phyloP scores from a whole-genome alignment of 257 asterid species.

The Solanum acaule region DNA sequence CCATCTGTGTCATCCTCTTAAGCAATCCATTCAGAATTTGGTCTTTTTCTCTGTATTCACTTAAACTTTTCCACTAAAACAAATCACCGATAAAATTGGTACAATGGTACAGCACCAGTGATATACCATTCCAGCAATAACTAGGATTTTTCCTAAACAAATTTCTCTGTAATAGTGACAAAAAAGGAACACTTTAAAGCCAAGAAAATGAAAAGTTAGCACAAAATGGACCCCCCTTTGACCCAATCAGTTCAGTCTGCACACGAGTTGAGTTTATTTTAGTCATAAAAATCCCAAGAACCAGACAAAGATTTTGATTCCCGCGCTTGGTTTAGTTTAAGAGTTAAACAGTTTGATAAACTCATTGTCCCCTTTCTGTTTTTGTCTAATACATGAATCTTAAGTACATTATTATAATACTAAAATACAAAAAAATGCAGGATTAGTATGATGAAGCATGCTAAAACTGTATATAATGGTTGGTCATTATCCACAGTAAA shows the following conservation, averaged over 20 bases:
- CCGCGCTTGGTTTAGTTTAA: slow-evolving; percentile 15
- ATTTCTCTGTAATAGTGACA: not conserved
- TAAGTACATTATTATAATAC: not conserved
- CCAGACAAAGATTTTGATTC: slow-evolving; percentile 37
- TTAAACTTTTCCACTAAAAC: not conserved
- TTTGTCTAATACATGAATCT: slow-evolving; percentile 10
- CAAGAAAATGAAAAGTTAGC: not conserved
- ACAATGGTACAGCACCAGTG: slow-evolving; percentile 1
- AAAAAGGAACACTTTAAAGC: not conserved
- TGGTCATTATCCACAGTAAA: slow-evolving; percentile 14
- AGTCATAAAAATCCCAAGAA: slow-evolving; percentile 10
- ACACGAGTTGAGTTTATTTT: slow-evolving; percentile 25
- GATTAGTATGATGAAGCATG: not conserved
- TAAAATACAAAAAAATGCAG: not conserved
- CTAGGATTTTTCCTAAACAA: not conserved
- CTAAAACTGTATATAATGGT: slow-evolving; percentile 7
- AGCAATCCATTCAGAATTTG: slow-evolving; percentile 7
- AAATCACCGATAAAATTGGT: slow-evolving; percentile 15
- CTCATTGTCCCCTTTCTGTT: slow-evolving; percentile 3
- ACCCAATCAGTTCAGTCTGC: slow-evolving; percentile 28
- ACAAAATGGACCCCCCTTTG: slow-evolving; percentile 14
- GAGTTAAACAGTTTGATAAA: slow-evolving; percentile 3
- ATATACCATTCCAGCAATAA: not conserved
- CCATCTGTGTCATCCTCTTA: slow-evolving; percentile 35
- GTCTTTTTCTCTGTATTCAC: not conserved